Evolutionary conservation across 108 stramenopile genomes (phyloP).

Genomic region (Skeletonema costatum): DNA sequence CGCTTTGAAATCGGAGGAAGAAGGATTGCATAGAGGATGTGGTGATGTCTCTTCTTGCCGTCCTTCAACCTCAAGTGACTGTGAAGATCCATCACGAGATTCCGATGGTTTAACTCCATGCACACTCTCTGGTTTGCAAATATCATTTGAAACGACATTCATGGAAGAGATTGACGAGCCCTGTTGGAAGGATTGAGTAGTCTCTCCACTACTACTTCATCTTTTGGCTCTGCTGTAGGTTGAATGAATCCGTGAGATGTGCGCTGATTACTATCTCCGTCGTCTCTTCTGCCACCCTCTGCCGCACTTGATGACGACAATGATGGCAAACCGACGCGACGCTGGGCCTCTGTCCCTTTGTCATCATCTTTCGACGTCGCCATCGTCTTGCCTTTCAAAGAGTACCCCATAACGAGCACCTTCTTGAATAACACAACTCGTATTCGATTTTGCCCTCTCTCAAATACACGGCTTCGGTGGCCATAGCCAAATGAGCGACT

Average conservation of each 20-base stretch:
- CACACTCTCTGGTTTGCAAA: background rate
- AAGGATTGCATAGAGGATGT: background rate
- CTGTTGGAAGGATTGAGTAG: background rate
- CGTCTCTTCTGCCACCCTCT: background rate
- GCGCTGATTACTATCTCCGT: background rate
- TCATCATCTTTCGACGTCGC: background rate
- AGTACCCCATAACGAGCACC: background rate
- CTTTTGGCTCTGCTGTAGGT: background rate
- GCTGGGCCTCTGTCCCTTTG: background rate
- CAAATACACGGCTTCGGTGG: background rate
- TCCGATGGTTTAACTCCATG: background rate
- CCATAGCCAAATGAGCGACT: background rate
- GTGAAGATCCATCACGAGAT: background rate
- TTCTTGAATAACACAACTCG: background rate
- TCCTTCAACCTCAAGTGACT: background rate
- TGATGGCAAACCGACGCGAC: background rate
- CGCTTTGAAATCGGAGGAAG: background rate
- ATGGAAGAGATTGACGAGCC: background rate
- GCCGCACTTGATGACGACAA: background rate
- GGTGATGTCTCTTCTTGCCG: background rate
- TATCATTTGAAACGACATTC: background rate
- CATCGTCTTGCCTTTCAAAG: background rate
- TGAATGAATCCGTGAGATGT: background rate
- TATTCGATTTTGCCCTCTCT: background rate
- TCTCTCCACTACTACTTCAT: background rate